Percentiles rank a stretch among this genome's conserved stretches.
phyloP scores from a whole-genome alignment of 257 asterid species.

The Voacanga thouarsii region DNA sequence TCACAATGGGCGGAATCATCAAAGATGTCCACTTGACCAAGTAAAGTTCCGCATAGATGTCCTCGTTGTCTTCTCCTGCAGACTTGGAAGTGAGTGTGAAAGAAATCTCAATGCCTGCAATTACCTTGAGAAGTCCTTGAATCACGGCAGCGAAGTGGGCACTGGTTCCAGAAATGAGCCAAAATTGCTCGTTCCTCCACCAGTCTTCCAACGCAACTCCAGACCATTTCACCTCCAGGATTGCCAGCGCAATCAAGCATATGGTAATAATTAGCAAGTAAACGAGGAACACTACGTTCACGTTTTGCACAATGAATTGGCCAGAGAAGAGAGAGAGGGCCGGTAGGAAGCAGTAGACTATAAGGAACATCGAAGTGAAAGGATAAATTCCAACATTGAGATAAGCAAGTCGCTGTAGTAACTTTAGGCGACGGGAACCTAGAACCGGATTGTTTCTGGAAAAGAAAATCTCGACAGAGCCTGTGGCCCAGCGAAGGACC shows the following conservation, averaged over 20 bases:
- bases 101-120: conserved; percentile 44
- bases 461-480: conserved; percentile 48
- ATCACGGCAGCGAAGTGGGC: conserved; percentile 45
- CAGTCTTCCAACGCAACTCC: conserved; percentile 42
- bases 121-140: conserved; percentile 43
- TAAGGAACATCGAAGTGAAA: conserved; percentile 39
- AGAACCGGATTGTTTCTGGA: conserved; percentile 35
- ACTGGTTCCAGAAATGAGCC: conserved; percentile 48
- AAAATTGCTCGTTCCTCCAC: conserved; percentile 49
- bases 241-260: conserved; percentile 32
- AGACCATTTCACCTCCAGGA: conserved; percentile 42
- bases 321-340: conserved; percentile 46
- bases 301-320: conserved; percentile 35
- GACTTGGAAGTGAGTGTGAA: conserved; percentile 45
- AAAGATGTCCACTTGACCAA: conserved; percentile 38
- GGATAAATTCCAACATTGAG: conserved; percentile 43
- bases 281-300: conserved; percentile 29
- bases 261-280: conserved; percentile 34
- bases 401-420: conserved; percentile 41
- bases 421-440: conserved; percentile 23
- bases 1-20: conserved; percentile 45
- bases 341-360: conserved; percentile 44
- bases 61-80: conserved; percentile 33
- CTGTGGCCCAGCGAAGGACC: conserved; percentile 47
- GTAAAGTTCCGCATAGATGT: conserved; percentile 35